Evolutionary conservation across 495 filamentous ascomycete species (phyloP), one percentile per base, ranked within the genome.

Genomic region (Amphirosellinia nigrospora): DNA sequence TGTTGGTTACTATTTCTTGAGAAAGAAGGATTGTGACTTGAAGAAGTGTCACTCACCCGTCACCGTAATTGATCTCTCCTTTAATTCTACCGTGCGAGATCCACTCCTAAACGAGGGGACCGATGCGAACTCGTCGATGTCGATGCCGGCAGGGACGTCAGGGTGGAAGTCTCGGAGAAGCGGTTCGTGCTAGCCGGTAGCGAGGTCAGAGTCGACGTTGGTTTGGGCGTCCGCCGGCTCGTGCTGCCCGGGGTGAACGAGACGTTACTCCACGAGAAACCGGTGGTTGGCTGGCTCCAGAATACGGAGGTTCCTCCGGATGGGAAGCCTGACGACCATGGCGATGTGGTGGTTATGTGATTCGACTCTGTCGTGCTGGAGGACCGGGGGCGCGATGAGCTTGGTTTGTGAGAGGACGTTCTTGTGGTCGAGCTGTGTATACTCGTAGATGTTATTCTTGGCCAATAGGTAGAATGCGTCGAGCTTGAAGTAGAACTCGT

Each of bases 191-290:
- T 64, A 8, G 43, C 41, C 11, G 45, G 32, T 4, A 32, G 16
- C 30, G 41, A 52, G 1, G 63, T 52, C 32, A 34, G 28, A 1
- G 56, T 23, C 21, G 45, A 15, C 28, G 52, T 58, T n/a, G 56
- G 48, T 8, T 19, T 53, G 1, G 66, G 66, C 26, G 66, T 68
- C 56, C 55, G 60, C 1, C 52, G 30, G 21, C 32, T 11, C 56
- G 66, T 61, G 32, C 55, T 60, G 19, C 66, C 66, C 5, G 56
- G 43, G 21, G 66, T 69, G 66, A 62, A 62, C 3, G 66, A 62
- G 43, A 34, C 46, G 58, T 69, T 69, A 13, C 66, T 50, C 66
- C 66, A 69, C 0, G 66, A 69, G 19, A 62, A 23, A 2, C 66
- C 66, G 0, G 45, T 30, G 15, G 11, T 62, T 6, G 43, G 55